A percentile compares a stretch with the other conserved stretches of the same genome.
phyloP scores from a whole-genome alignment of 2,329 filamentous ascomycete genomes.

The Davidsoniella eucalypti region DNA sequence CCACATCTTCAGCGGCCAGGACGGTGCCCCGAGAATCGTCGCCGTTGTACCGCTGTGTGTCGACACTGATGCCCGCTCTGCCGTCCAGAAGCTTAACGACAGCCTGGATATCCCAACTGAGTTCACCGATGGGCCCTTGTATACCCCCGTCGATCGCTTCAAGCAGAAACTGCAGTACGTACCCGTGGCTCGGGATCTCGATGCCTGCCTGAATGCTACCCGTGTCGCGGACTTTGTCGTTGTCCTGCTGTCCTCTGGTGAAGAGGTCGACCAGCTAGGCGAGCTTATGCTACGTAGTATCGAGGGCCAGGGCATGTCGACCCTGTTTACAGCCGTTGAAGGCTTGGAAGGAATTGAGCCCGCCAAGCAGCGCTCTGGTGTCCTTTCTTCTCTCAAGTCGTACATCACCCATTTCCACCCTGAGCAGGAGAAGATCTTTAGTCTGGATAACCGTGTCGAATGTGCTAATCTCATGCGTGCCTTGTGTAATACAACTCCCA shows the following conservation, averaged over 20 bases:
- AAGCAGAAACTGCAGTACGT: slow-evolving; percentile 89
- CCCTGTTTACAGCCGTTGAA: slow-evolving; percentile 72
- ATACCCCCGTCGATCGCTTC: slow-evolving; percentile 70
- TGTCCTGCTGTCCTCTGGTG: slow-evolving; percentile 63
- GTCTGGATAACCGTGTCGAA: slow-evolving; percentile 74
- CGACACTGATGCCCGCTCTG: slow-evolving; percentile 49
- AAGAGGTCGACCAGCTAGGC: slow-evolving; percentile 71
- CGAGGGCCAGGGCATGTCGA: slow-evolving; percentile 88
- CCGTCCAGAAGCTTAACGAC: slow-evolving; percentile 53
- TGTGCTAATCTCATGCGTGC: slow-evolving; percentile 81
- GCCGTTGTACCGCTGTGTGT: slow-evolving; percentile 72
- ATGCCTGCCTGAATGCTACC: slow-evolving; percentile 68
- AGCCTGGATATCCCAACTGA: slow-evolving; percentile 65
- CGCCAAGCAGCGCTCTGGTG: slow-evolving; percentile 58
- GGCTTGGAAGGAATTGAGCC: slow-evolving; percentile 63
- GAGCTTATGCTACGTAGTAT: slow-evolving; percentile 74
- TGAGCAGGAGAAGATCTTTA: slow-evolving; percentile 78
- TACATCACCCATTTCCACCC: slow-evolving; percentile 94
- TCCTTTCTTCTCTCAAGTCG: slow-evolving; percentile 70
- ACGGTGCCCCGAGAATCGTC: slow-evolving; percentile 76
- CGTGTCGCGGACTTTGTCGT: slow-evolving; percentile 83
- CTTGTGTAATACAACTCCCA: slow-evolving; percentile 79
- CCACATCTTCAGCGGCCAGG: slow-evolving; percentile 68
- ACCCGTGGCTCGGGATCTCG: slow-evolving; percentile 54
- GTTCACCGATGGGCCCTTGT: slow-evolving; percentile 37